A percentile compares a stretch with the other conserved stretches of the same genome.
phyloP scores from a whole-genome alignment of 2,329 filamentous ascomycete genomes.

The Gnomoniopsis sp. region DNA sequence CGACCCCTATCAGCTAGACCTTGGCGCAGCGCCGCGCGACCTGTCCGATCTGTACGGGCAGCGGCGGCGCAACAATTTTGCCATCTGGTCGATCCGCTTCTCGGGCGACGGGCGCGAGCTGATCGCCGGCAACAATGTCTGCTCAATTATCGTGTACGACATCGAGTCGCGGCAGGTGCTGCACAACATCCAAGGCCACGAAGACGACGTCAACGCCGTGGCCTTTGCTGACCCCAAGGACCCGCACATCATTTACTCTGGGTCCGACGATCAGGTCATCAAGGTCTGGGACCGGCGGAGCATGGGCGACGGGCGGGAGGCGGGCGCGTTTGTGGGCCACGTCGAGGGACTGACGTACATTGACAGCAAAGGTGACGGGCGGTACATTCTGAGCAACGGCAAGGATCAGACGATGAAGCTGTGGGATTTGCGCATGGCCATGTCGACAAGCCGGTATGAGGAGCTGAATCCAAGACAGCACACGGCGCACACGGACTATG shows the following conservation, averaged over 20 bases:
- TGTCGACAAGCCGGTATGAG: conserved; percentile 64
- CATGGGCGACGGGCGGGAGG: conserved; percentile 77
- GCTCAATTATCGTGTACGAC: conserved; percentile 85
- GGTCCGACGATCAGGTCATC: conserved; percentile 88
- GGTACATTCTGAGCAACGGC: conserved; percentile 87
- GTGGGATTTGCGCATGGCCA: conserved; percentile 91
- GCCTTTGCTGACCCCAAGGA: conserved; percentile 88
- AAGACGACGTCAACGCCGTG: conserved; percentile 91
- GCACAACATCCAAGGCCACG: conserved; percentile 73
- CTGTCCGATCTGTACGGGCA: conserved; percentile 29
- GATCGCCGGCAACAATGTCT: conserved; percentile 79
- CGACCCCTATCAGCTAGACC: conserved; percentile 76
- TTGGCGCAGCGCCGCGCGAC: conserved; percentile 43
- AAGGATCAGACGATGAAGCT: conserved; percentile 98
- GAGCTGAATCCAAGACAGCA: conserved; percentile 53
- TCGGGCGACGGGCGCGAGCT: conserved; percentile 88
- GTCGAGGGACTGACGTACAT: conserved; percentile 66
- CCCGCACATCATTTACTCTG: conserved; percentile 92
- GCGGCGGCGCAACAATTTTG: conserved; percentile 38
- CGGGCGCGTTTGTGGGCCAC: conserved; percentile 64
- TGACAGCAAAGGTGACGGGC: conserved; percentile 66
- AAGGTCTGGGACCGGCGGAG: conserved; percentile 96
- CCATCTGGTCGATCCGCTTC: conserved; percentile 89
- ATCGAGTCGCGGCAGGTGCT: conserved; percentile 76
- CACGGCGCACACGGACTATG: conserved; percentile 58